These are phyloP conservation scores for Blastocystis sp. DNA, from an alignment of 352 stramenopile species.

Conservation along the genomic window DNA sequence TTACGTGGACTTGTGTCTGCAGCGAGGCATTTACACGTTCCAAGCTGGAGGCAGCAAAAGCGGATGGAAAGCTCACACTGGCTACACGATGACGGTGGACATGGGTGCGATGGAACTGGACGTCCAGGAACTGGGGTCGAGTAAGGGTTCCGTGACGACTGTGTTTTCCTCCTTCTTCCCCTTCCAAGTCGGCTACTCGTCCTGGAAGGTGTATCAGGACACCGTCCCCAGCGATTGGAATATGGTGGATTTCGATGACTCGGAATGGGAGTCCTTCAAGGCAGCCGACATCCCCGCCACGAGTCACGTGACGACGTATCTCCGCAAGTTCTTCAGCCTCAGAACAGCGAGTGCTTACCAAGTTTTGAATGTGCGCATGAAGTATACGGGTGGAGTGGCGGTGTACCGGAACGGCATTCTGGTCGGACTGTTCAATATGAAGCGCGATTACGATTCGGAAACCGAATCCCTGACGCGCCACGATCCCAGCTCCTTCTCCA, in stretches of 20 bases:
- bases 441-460: background rate
- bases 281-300: background rate
- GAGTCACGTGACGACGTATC: background rate
- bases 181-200: background rate
- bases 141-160: background rate
- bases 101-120: background rate
- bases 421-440: background rate
- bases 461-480: background rate
- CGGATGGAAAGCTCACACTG: background rate
- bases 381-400: background rate
- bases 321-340: background rate
- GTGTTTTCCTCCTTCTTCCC: background rate
- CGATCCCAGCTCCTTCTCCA: background rate
- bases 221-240: background rate
- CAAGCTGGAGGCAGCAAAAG: background rate
- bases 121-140: background rate
- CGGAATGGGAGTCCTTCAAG: background rate
- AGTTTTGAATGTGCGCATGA: background rate
- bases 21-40: background rate
- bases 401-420: background rate
- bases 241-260: background rate
- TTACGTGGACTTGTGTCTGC: background rate
- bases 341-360: background rate
- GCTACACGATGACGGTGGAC: constrained; percentile 25
- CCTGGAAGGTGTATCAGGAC: background rate